phyloP scores from a whole-genome alignment of 2,329 filamentous ascomycete species.

The Laburnicola sp. region DNA sequence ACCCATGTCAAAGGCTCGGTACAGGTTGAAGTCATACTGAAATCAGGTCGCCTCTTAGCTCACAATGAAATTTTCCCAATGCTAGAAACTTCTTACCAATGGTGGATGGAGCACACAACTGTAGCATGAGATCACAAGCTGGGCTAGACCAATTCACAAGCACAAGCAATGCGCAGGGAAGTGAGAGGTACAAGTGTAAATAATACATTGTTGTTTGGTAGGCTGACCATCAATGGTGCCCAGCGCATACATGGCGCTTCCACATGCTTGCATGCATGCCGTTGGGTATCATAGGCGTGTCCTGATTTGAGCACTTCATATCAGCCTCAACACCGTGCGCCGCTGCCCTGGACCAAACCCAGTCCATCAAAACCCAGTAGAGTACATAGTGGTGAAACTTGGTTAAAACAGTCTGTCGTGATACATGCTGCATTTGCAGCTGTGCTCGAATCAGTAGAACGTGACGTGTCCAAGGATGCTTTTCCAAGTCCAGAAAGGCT shows the following conservation, averaged over 20 bases:
- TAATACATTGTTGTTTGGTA: neutral
- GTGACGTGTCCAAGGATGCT: neutral
- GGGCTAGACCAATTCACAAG: neutral
- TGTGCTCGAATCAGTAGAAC: neutral
- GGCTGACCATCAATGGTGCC: constrained; percentile 8
- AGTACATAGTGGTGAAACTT: constrained; percentile 7
- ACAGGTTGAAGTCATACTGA: constrained; percentile 2
- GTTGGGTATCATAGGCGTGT: constrained; percentile 16
- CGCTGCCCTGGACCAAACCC: constrained; percentile 8
- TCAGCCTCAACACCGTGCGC: constrained; percentile 28
- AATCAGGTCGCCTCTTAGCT: neutral
- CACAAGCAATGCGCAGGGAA: too few relatives aligned
- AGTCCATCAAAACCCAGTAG: constrained; percentile 5
- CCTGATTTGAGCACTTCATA: constrained; percentile 39
- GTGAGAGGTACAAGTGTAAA: too few relatives aligned
- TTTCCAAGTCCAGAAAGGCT: neutral
- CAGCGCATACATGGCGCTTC: constrained; percentile 10
- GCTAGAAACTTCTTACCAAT: too few relatives aligned
- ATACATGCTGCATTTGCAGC: neutral
- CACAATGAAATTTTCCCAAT: neutral
- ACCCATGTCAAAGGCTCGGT: too few relatives aligned
- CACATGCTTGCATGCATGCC: constrained; percentile 8
- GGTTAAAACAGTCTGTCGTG: neutral
- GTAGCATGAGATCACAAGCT: constrained; percentile 2
- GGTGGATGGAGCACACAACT: too few relatives aligned